phyloP scores from a whole-genome alignment of 2,329 filamentous ascomycete species.

The Epichloe sylvatica region DNA sequence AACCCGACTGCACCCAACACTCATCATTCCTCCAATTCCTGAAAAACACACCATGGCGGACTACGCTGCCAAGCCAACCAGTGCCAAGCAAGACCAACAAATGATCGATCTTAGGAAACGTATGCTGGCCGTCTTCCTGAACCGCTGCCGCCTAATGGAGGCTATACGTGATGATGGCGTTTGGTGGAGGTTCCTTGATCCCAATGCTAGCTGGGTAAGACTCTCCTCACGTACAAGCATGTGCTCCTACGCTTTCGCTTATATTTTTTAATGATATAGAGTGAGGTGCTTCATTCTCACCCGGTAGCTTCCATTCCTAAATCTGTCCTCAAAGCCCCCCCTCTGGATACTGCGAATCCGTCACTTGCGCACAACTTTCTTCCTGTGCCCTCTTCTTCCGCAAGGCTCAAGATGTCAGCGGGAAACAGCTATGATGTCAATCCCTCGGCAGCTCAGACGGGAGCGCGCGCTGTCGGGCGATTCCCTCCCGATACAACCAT shows the following conservation, averaged over 20 bases:
- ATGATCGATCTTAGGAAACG: conserved; percentile 95
- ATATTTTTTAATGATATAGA: conserved; percentile 34
- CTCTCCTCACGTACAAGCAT: not conserved
- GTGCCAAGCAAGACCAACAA: conserved; percentile 90
- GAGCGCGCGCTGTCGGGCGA: conserved; percentile 52
- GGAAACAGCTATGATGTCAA: conserved; percentile 22
- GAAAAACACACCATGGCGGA: conserved; percentile 99
- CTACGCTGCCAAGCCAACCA: conserved; percentile 94
- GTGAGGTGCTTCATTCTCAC: conserved; percentile 85
- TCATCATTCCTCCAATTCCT: conserved; percentile 91
- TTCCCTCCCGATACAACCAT: conserved; percentile 70
- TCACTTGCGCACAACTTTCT: conserved; percentile 75
- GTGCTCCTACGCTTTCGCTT: conserved; percentile 9
- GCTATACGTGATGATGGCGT: conserved; percentile 85
- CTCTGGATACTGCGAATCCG: conserved; percentile 85
- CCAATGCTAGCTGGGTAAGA: conserved; percentile 92
- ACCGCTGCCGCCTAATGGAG: conserved; percentile 85
- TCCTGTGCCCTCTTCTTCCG: conserved; percentile 70
- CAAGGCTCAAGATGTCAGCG: conserved; percentile 58
- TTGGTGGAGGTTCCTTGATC: conserved; percentile 95
- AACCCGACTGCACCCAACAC: conserved; percentile 80
- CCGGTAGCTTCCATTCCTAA: conserved; percentile 87
- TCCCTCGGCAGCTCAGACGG: conserved; percentile 24
- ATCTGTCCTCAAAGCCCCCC: conserved; percentile 87
- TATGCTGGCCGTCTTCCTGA: conserved; percentile 92